Conservation (phyloP, 331 rosid genomes). For the Telfairia occidentalis region DNA sequence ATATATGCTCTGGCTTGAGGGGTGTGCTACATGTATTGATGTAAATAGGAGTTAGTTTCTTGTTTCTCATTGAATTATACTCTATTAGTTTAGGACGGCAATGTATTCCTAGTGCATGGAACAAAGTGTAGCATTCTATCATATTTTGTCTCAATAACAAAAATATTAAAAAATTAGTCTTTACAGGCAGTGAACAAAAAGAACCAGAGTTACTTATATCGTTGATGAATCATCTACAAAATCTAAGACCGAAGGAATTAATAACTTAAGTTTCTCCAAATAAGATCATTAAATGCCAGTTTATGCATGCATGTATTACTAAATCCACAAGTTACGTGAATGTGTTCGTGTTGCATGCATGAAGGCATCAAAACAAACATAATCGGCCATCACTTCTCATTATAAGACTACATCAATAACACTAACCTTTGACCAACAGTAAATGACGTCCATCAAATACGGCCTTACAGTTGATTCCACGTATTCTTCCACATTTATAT, state of each 20-base stretch:
- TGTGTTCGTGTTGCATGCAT: neutral
- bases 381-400: neutral
- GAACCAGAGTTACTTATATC: neutral
- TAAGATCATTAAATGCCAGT: neutral
- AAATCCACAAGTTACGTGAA: neutral
- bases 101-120: neutral
- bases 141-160: neutral
- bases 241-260: neutral
- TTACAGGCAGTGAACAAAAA: neutral
- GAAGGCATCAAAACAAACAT: neutral
- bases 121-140: neutral
- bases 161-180: neutral
- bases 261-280: neutral
- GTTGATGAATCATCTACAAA: neutral
- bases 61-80: neutral
- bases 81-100: neutral
- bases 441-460: conserved; percentile 88
- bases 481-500: conserved; percentile 68
- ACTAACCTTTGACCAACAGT: conserved; percentile 95
- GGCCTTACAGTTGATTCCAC: conserved; percentile 95
- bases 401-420: neutral
- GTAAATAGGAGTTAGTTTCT: neutral
- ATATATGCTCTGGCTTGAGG: neutral
- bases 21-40: neutral
- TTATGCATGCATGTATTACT: neutral